Evolutionary conservation across 2,329 filamentous ascomycete genomes (phyloP).

Genomic region (Xylaria sp.): DNA sequence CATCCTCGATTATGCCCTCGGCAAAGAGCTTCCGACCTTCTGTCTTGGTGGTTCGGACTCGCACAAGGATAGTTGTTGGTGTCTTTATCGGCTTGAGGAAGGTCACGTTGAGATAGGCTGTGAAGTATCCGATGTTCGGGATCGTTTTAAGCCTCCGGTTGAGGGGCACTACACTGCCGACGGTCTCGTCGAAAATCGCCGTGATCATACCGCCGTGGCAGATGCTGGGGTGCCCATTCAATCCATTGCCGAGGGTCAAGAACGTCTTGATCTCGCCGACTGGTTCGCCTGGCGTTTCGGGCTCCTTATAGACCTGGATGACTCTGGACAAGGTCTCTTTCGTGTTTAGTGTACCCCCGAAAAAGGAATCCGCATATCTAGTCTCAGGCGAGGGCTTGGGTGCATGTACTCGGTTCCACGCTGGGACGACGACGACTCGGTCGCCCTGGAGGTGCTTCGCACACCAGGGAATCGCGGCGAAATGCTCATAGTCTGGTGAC

Average conservation of each 20-base stretch:
- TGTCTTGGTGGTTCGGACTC: conserved; percentile 38
- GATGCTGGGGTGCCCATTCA: conserved; percentile 50
- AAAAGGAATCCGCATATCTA: conserved; percentile 45
- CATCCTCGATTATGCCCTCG: conserved; percentile 35
- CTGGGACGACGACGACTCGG: conserved; percentile 17
- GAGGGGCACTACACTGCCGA: conserved; percentile 45
- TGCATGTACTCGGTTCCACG: background rate
- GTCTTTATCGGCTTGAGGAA: conserved; percentile 50
- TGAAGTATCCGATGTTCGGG: conserved; percentile 34
- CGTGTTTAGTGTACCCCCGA: conserved; percentile 48
- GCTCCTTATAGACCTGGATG: conserved; percentile 39
- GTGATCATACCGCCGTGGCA: conserved; percentile 55
- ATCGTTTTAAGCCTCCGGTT: conserved; percentile 31
- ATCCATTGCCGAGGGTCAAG: conserved; percentile 41
- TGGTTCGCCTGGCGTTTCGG: conserved; percentile 22
- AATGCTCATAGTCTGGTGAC: conserved; percentile 22
- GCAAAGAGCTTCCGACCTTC: conserved; percentile 51
- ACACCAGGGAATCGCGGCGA: conserved; percentile 44
- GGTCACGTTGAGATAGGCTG: conserved; percentile 50
- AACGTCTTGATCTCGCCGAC: conserved; percentile 33
- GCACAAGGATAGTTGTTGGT: conserved; percentile 43
- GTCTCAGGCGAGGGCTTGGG: background rate
- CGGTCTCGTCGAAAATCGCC: conserved; percentile 54
- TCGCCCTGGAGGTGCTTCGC: conserved; percentile 38
- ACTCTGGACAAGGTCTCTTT: conserved; percentile 43